These are phyloP conservation scores for Neurospora hispaniola DNA, from an alignment of 495 filamentous ascomycete genomes.

Conservation along the genomic window DNA sequence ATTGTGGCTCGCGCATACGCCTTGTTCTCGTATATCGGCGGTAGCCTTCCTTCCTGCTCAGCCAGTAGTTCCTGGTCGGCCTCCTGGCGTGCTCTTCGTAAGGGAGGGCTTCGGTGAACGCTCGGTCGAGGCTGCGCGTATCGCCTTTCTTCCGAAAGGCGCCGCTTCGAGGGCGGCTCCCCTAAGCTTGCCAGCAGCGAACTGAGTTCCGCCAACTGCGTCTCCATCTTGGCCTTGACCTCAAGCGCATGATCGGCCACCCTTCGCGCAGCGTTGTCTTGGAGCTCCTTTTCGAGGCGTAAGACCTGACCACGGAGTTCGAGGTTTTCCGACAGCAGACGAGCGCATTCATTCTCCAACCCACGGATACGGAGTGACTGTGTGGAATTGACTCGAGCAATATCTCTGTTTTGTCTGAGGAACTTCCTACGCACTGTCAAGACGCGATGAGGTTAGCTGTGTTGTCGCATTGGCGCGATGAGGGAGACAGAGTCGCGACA, in stretches of 20 bases:
- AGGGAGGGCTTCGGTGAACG: conserved; percentile 26
- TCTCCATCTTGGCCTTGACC: conserved; percentile 59
- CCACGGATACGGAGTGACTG: conserved; percentile 83
- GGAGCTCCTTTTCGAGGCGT: conserved; percentile 55
- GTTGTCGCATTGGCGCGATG: neutral
- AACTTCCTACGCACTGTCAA: conserved; percentile 70
- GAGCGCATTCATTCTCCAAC: conserved; percentile 74
- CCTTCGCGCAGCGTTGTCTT: conserved; percentile 35
- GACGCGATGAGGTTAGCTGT: neutral
- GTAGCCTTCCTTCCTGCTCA: conserved; percentile 55
- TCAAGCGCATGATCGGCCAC: conserved; percentile 53
- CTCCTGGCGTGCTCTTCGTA: conserved; percentile 34
- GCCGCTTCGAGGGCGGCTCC: conserved; percentile 32
- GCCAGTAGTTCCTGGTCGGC: conserved; percentile 44
- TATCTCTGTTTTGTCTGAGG: conserved; percentile 87
- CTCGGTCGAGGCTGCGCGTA: conserved; percentile 22
- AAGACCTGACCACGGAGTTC: conserved; percentile 69
- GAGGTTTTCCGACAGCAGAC: conserved; percentile 79
- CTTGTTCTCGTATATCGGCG: conserved; percentile 78
- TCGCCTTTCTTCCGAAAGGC: conserved; percentile 22
- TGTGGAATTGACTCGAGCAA: conserved; percentile 80
- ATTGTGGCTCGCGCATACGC: conserved; percentile 60
- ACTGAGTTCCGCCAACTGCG: conserved; percentile 56
- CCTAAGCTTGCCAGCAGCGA: conserved; percentile 54
- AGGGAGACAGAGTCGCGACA: conserved; percentile 11